Base-by-base conservation (phyloP, 1,284 basidiomycete species). In the Irpex sp. region DNA sequence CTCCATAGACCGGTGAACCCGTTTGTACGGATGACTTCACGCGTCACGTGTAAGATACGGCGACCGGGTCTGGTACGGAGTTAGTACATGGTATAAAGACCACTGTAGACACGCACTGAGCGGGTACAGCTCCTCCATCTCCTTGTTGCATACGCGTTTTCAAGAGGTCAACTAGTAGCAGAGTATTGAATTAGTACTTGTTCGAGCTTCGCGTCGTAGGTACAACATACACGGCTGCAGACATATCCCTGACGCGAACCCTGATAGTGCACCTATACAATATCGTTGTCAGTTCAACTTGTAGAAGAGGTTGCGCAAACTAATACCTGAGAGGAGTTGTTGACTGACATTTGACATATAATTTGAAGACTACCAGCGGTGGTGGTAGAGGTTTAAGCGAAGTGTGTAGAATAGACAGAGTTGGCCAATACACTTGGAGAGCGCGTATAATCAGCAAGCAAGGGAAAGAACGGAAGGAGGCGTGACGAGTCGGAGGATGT, bases 101-200 rank as follows among this genome's bases (percentile, higher is more conserved):
- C 8, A 46, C 15, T 19, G 9, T 13, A 13, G 13, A 21, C 33
- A 63, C 53, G 59, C 31, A 61, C 57, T 57, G 37, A 60, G 58
- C 51, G 21, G 43, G 35, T 60, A 57, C 43, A 58, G 56, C 50
- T 49, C 54, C 59, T 11, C 81, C 80, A 72, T 89, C 87, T 57
- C 84, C 82, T 75, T 95, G 92, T 74, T 96, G 93, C 65, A 95
- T 73, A 50, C 94, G 84, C 17, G 94, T 97, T 77, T 96, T 96
- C 70, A 97, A 76, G 36, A 96, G 79, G 76, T 96, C 94, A 67
- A 96, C 90, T 33, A 33, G 31, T 33, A 33, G 31, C 31, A 33
- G 31, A 33, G 31, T 33, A 33, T 33, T 33, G 31, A 33, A 33
- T 33, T 33, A 33, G 31, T 33, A 33, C 31, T 33, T 33, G 31